These are phyloP conservation scores for Diaporthe citri DNA, from an alignment of 2,329 filamentous ascomycete species.

Conservation along the genomic window DNA sequence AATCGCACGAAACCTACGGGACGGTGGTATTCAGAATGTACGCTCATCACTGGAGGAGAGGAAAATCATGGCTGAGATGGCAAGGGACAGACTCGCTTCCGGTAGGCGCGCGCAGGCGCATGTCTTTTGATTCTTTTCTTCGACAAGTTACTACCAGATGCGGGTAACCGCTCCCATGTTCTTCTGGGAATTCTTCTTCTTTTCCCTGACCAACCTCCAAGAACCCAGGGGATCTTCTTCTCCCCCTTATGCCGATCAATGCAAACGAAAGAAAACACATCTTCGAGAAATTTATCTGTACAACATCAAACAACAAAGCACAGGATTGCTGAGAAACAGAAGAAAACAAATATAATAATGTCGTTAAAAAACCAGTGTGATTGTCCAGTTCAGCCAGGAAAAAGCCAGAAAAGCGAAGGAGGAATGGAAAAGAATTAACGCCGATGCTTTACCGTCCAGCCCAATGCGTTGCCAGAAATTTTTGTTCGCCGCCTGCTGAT, in stretches of 20 bases:
- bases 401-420: background rate
- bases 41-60: background rate
- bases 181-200: conserved; percentile 1
- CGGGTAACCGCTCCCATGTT: conserved; percentile 6
- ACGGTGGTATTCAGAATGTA: background rate
- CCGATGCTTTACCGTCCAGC: conserved; percentile 26
- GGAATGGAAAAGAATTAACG: conserved; percentile 10
- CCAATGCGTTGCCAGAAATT: conserved; percentile 28
- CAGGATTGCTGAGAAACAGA: background rate
- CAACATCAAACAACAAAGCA: conserved; percentile 8
- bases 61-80: background rate
- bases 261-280: conserved; percentile 12
- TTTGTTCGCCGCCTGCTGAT: conserved; percentile 32
- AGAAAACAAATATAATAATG: conserved; percentile 18
- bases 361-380: conserved; percentile 17
- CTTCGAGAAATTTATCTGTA: conserved; percentile 28
- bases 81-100: background rate
- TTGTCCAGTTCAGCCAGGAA: conserved; percentile 24
- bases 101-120: background rate
- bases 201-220: background rate
- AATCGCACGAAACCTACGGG: background rate
- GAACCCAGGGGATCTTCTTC: background rate
- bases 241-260: conserved; percentile 9
- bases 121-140: conserved; percentile 17
- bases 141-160: conserved; percentile 10